Evolutionary conservation across 306 rosid species (phyloP).

Genomic region (Prunus mongolica): DNA sequence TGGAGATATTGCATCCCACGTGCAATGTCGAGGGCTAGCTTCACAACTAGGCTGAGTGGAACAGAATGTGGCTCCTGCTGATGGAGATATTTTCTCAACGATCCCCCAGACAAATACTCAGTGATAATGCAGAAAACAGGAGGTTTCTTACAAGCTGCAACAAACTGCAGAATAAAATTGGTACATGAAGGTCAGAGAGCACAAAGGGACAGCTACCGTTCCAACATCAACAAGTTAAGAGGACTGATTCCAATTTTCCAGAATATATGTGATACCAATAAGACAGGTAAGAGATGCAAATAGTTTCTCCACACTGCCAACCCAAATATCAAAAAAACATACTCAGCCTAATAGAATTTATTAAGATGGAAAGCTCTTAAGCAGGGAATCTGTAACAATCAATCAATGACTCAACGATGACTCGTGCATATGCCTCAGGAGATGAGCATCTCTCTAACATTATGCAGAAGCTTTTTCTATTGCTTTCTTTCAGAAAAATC

Average conservation of each 20-base stretch:
- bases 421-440: not conserved
- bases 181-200: conserved; percentile 7
- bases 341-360: not conserved
- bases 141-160: conserved; percentile 96
- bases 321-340: not conserved
- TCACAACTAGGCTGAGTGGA: conserved; percentile 66
- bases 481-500: not conserved
- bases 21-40: conserved; percentile 71
- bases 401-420: not conserved
- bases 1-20: conserved; percentile 91
- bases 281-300: not conserved
- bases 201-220: not conserved
- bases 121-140: conserved; percentile 95
- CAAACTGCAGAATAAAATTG: conserved; percentile 51
- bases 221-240: conserved; percentile 2
- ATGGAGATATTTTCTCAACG: conserved; percentile 78
- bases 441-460: not conserved
- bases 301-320: not conserved
- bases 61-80: conserved; percentile 74
- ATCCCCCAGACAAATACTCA: conserved; percentile 86
- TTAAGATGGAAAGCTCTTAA: conserved; percentile 1
- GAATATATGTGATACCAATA: not conserved
- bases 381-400: conserved; percentile 7
- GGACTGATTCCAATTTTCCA: not conserved
- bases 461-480: not conserved